Base-by-base conservation (phyloP, 192 early-diverging fungal species). In the Radiomyces spectabilis region DNA sequence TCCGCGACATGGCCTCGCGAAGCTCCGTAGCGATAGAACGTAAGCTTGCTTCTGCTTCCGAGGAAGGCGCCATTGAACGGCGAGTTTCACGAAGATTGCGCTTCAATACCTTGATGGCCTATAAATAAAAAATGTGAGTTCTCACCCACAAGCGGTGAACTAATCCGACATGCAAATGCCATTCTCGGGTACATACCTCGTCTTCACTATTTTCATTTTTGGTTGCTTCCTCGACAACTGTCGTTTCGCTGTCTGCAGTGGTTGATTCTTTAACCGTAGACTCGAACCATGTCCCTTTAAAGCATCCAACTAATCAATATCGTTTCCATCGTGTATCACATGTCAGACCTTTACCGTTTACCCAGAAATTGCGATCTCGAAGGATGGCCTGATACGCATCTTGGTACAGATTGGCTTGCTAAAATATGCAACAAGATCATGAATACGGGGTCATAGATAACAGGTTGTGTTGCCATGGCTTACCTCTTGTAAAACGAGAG, bases 401-500 rank as follows among this genome's bases (percentile, higher is more conserved):
- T 31, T 53, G 41, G 18, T 53, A 53, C 8, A 54, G 46, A 13
- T 41, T 41, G 0, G 29, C 55, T 15, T 25, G n/a, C 55, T 57
- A 41, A 50, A 30, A 13, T 50, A 30, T 41, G 7, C 15, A 39
- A 27, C 16, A 0, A 7, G 9, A 24, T n/a, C 13, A 32, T 41
- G 29, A 34, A 33, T 13, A 35, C 18, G 9, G 18, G 21, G 8
- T 42, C 29, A 33, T 2, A 7, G 15, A 3, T 2, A 5, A 3
- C 25, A 49, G n/a, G 13, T 5, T n/a, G n/a, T n/a, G n/a, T n/a
- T n/a, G n/a, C n/a, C n/a, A n/a, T n/a, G n/a, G 16, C 46, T 37
- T 56, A 48, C 47, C 41, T 64, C 57, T 42, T 64, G 62, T n/a
- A 57, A 32, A 6, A 50, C 31, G 55, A 64, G 29, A 4, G 57